Evolutionary conservation across 2,329 filamentous ascomycete species (phyloP), one percentile per base, ranked within the genome.

Genomic region (Verruconis gallopava): DNA sequence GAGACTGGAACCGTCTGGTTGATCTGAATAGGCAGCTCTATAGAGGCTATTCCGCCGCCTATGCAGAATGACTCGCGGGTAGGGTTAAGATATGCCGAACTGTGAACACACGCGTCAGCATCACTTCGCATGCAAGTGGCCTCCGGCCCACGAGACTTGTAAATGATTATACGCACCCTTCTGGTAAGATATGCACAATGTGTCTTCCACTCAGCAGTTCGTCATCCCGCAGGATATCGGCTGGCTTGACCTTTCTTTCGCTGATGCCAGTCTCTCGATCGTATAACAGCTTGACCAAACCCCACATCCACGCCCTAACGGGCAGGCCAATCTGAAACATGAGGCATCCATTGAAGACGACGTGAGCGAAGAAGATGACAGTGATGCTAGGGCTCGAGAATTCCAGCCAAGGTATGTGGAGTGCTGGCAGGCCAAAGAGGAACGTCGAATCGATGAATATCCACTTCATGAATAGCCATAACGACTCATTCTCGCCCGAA

Each of bases 371-470:
- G 54, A 91, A 93, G 17, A 88, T 63, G 21, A 73, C 66, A 33
- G 81, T 72, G 42, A 84, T 81, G 1, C 78, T 78, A 25, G 75
- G 72, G 54, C 84, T 82, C 34, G 84, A 85, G 67, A 89, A 85
- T 66, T 96, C 86, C 45, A 98, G 69, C 93, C 91, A 98, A 45
- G 91, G 91, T 71, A 98, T 94, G 58, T 84, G 77, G 52, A 98
- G 62, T 50, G 82, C 75, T 14, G 93, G 89, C 42, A 98, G 65
- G 5, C 83, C 83, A 58, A 93, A 94, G 48, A 96, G 69, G 59
- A 88, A 95, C 18, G 81, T 62, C 46, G 83, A 81, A 63, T 98
- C 91, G 48, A 98, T 75, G 44, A 78, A 70, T 48, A 84, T 74
- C 91, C 91, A 98, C 72, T 96, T 98, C 55, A 93, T 66, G 56